Evolutionary conservation across 1,284 basidiomycete genomes (phyloP), one percentile per base, ranked within the genome.

Genomic region (Tilletia caries): DNA sequence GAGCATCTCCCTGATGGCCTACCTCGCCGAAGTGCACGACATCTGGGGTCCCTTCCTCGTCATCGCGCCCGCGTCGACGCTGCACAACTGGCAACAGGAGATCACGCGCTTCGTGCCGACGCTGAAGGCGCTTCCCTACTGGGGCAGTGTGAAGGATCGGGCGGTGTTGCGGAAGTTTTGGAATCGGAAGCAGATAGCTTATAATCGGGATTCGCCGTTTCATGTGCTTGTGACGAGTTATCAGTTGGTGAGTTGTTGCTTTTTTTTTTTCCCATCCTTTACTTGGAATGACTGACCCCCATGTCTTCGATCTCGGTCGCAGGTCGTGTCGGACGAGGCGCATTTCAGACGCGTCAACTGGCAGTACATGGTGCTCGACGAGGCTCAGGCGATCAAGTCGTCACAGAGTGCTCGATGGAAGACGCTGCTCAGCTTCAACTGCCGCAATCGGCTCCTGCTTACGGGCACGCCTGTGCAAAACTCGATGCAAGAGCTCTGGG

Each of bases 401-500:
- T 94, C 95, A 13, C 90, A 91, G n/a, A 95, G 92, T 84, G 92
- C 92, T 32, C 89, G 96, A 64, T 99, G 96, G 96, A 98, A 98
- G 86, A 96, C 95, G 10, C 86, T 98, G 23, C 88, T 98, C 44
- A 92, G 93, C 23, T 93, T 98, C 85, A 92, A 95, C 71, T 98
- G 96, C 82, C 89, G 96, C 73, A 99, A 99, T 85, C 89, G 96
- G 64, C 86, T 99, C 13, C 87, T 99, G 29, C 87, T 99, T 44
- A 99, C 96, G 0, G 96, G 96, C 73, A 99, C 96, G 43, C 96
- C 96, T 0, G 97, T 99, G 73, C 96, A 99, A 84, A 99, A 99
- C 84, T 96, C 93, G 54, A 98, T 99, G 96, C 95, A 98, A 87
- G 96, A 99, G 85, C 87, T 99, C n/a, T 99, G 96, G 96, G 96